These are phyloP conservation scores for Oenanthe sinensis DNA, from an alignment of 129 eudicot genomes.

Conservation along the genomic window DNA sequence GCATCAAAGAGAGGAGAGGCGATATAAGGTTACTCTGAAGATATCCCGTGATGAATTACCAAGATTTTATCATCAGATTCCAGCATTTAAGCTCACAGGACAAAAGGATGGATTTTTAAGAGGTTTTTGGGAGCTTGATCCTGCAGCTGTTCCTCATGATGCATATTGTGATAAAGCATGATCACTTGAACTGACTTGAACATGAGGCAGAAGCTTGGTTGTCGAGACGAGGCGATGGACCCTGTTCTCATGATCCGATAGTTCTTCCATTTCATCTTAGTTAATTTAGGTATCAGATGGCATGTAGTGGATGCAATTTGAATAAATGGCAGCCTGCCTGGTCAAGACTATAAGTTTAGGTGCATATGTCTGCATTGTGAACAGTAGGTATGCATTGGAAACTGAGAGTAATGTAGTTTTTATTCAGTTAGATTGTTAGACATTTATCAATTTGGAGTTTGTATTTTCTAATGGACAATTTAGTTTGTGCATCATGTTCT, in stretches of 20 bases:
- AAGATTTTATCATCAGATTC: constrained; percentile 54
- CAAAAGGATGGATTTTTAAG: constrained; percentile 36
- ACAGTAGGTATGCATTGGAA: too few relatives aligned
- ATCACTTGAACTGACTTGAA: background rate
- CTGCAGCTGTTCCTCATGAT: constrained; percentile 33
- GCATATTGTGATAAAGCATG: background rate
- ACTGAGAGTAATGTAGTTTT: background rate
- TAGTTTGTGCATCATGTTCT: background rate
- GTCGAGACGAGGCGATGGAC: background rate
- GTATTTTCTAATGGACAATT: background rate
- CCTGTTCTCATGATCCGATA: background rate
- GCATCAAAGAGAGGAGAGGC: constrained; percentile 23
- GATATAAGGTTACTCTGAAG: constrained; percentile 15
- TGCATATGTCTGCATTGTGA: background rate
- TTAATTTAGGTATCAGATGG: background rate
- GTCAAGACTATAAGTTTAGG: background rate
- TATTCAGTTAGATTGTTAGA: background rate
- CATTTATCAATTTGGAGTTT: background rate
- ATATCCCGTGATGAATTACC: constrained; percentile 28
- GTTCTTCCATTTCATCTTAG: background rate
- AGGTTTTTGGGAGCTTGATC: constrained; percentile 64
- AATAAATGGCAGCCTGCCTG: background rate
- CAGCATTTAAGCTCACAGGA: constrained; percentile 36
- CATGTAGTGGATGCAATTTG: background rate
- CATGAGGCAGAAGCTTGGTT: background rate